phyloP scores from a whole-genome alignment of 305 asterid species.

The Fraxinus floribunda region DNA sequence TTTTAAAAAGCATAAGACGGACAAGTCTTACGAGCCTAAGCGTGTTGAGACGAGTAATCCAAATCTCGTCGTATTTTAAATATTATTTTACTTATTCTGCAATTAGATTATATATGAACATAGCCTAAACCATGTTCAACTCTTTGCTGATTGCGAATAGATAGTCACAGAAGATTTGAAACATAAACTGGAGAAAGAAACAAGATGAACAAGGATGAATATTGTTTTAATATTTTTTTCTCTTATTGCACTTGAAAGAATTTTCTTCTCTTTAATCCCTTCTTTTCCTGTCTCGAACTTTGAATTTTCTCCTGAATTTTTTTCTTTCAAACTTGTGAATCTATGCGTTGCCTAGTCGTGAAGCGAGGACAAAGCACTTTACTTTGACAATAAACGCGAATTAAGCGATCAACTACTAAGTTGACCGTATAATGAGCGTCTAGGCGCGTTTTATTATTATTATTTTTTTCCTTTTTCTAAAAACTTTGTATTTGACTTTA shows the following conservation, averaged over 20 bases:
- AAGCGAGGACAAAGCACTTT: not conserved
- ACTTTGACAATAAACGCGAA: not conserved
- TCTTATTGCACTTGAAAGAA: not conserved
- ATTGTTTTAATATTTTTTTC: not conserved
- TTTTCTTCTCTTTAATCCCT: not conserved
- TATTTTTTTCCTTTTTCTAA: no score
- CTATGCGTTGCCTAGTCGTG: not conserved
- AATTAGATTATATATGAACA: no score
- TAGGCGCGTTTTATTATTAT: no score
- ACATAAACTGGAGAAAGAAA: no score
- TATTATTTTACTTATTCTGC: not conserved
- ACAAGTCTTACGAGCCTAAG: not conserved
- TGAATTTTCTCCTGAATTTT: no score
- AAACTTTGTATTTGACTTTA: no score
- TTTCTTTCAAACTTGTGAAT: not conserved
- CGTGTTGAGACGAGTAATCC: not conserved
- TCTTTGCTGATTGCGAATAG: no score
- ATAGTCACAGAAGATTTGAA: no score
- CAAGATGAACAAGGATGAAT: not conserved
- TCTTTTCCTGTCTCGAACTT: not conserved
- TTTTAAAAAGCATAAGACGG: no score
- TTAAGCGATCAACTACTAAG: no score
- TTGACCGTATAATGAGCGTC: not conserved
- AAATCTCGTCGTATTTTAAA: not conserved
- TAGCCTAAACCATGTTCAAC: no score